phyloP scores from a whole-genome alignment of 2,329 filamentous ascomycete species.

The Chaetomiaceae sp. region DNA sequence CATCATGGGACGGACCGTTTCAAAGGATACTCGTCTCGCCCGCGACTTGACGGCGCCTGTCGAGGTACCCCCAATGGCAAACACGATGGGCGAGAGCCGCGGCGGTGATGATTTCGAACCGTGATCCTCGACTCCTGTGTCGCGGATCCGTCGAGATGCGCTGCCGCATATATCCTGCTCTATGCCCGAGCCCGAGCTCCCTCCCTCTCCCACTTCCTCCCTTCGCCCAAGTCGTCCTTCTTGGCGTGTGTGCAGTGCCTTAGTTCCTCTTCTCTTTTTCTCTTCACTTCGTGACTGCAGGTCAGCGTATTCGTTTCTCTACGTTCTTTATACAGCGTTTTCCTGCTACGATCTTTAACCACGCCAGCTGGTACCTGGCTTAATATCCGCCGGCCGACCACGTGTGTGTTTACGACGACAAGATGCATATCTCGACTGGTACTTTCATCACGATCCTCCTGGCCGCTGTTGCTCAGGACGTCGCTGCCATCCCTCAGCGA shows the following conservation, averaged over 20 bases:
- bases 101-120: background rate
- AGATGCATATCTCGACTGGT: slow-evolving; percentile 26
- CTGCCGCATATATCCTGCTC: slow-evolving; percentile 20
- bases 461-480: slow-evolving; percentile 24
- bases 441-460: slow-evolving; percentile 25
- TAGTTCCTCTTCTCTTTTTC: slow-evolving; percentile 10
- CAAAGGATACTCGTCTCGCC: background rate
- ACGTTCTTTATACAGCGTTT: slow-evolving; percentile 17
- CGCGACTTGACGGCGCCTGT: background rate
- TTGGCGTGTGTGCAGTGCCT: slow-evolving; percentile 4
- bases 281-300: slow-evolving; percentile 27
- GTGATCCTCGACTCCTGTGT: slow-evolving; percentile 19
- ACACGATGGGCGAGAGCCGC: background rate
- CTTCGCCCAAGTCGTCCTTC: slow-evolving; percentile 4
- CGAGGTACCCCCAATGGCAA: background rate
- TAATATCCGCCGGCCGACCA: slow-evolving; percentile 7
- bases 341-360: slow-evolving; percentile 9
- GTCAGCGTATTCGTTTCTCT: slow-evolving; percentile 23
- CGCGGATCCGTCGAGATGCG: slow-evolving; percentile 20
- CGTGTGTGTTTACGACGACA: slow-evolving; percentile 11
- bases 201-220: background rate
- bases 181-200: slow-evolving; percentile 3
- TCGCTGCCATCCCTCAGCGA: slow-evolving; percentile 18
- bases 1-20: slow-evolving; percentile 9
- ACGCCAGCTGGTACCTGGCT: slow-evolving; percentile 21